Percentiles rank a stretch among this genome's conserved stretches.
Conservation (phyloP, 2,329 filamentous ascomycete genomes). For the Hymenotorrendiella dingleyae region DNA sequence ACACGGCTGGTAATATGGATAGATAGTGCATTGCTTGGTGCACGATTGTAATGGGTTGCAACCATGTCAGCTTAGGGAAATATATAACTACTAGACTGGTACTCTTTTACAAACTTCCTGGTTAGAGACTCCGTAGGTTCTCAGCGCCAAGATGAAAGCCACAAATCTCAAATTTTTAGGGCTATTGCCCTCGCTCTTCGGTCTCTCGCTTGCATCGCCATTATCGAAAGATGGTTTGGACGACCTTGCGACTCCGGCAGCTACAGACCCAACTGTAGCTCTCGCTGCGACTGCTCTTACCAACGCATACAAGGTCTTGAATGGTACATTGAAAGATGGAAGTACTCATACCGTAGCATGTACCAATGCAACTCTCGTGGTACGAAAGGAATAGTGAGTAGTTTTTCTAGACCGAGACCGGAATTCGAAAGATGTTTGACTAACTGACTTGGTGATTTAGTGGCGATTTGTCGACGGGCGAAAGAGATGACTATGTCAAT, state of each 20-base stretch:
- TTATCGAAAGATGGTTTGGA: not conserved
- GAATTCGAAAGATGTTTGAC: not conserved
- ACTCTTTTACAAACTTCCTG: no score
- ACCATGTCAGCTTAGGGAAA: no score
- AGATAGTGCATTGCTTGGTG: no score
- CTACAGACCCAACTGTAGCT: slow-evolving; percentile 11
- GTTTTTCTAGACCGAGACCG: no score
- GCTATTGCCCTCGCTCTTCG: no score
- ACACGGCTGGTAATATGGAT: no score
- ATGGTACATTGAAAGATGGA: slow-evolving; percentile 14
- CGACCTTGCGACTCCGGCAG: no score
- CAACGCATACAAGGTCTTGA: slow-evolving; percentile 14
- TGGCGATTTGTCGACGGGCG: slow-evolving; percentile 10
- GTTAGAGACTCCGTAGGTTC: no score
- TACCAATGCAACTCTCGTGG: slow-evolving; percentile 9
- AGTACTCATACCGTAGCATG: slow-evolving; percentile 9
- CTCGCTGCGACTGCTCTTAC: slow-evolving; percentile 12
- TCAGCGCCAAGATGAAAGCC: no score
- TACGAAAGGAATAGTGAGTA: slow-evolving; percentile 14
- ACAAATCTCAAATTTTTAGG: no score
- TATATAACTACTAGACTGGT: no score
- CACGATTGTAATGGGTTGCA: no score
- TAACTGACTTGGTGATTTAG: not conserved
- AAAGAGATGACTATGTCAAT: slow-evolving; percentile 7
- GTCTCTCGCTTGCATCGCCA: not conserved